phyloP scores from a whole-genome alignment of 2,329 filamentous ascomycete species.

The Cordyceps sp. region DNA sequence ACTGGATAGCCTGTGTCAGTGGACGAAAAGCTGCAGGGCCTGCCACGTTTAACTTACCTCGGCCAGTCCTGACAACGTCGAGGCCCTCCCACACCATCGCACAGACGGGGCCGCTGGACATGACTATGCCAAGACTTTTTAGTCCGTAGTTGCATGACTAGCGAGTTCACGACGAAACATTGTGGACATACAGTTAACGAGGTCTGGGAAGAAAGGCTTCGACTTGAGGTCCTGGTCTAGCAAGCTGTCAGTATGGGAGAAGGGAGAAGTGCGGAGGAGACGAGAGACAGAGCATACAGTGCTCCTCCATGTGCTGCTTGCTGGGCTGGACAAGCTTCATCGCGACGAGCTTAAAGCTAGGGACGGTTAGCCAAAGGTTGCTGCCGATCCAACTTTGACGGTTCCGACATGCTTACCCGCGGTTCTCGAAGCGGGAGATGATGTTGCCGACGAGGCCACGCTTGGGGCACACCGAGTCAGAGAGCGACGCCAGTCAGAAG shows the following conservation, averaged over 20 bases:
- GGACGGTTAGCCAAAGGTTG: conserved; percentile 1
- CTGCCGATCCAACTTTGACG: background rate
- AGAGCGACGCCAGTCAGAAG: background rate
- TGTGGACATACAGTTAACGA: conserved; percentile 75
- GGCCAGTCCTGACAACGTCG: conserved; percentile 98
- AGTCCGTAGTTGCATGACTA: too few species aligned
- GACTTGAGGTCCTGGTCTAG: conserved; percentile 66
- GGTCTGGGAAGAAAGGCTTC: conserved; percentile 81
- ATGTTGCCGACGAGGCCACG: conserved; percentile 96
- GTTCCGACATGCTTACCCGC: conserved; percentile 47
- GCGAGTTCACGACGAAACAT: too few species aligned
- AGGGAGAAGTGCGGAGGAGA: background rate
- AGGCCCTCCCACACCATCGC: conserved; percentile 99
- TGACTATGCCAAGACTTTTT: conserved; percentile 56
- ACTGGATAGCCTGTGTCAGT: conserved; percentile 22
- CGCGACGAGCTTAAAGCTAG: conserved; percentile 90
- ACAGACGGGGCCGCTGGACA: conserved; percentile 89
- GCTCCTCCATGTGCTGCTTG: conserved; percentile 94
- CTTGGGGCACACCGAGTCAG: conserved; percentile 26
- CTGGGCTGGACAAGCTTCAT: conserved; percentile 85
- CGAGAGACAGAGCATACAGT: conserved; percentile 45
- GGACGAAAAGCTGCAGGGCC: background rate
- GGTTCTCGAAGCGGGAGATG: conserved; percentile 94
- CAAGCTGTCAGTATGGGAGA: conserved; percentile 8
- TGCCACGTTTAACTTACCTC: conserved; percentile 37